These are phyloP conservation scores for Nicotiana obtusifolia DNA, from an alignment of 257 asterid species.

Conservation along the genomic window DNA sequence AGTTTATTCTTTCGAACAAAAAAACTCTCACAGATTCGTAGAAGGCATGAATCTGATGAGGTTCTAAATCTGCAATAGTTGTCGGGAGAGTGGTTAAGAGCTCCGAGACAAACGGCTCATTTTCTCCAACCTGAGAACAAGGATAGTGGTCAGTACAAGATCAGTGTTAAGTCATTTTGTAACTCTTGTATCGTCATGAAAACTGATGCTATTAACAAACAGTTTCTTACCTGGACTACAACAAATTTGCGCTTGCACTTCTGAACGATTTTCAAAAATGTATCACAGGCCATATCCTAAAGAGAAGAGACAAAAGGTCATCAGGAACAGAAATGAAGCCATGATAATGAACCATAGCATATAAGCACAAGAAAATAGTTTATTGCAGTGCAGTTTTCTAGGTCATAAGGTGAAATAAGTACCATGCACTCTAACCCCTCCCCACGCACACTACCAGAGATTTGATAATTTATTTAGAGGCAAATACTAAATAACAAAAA, in stretches of 20 bases:
- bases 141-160: slow-evolving; percentile 13
- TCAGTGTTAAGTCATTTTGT: not conserved
- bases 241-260: slow-evolving; percentile 98
- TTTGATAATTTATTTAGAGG: too few species aligned
- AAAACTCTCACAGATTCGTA: slow-evolving; percentile 79
- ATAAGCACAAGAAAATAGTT: not conserved
- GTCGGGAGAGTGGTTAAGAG: slow-evolving; percentile 74
- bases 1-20: not conserved
- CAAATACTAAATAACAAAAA: too few species aligned
- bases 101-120: slow-evolving; percentile 93
- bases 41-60: slow-evolving; percentile 94
- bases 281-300: slow-evolving; percentile 99
- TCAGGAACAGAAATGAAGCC: not conserved
- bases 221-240: slow-evolving; percentile 49
- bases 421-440: not conserved
- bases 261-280: slow-evolving; percentile 96
- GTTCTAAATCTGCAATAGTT: slow-evolving; percentile 89
- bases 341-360: not conserved
- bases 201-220: not conserved
- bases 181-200: not conserved
- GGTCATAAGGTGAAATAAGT: not conserved
- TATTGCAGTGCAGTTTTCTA: not conserved
- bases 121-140: slow-evolving; percentile 79
- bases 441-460: too few species aligned
- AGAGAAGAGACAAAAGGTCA: slow-evolving; percentile 12